A percentile compares a stretch with the other conserved stretches of the same genome.
Evolutionary conservation across 345 rosid genomes (phyloP).

Genomic region (Excoecaria cochinchinensis): DNA sequence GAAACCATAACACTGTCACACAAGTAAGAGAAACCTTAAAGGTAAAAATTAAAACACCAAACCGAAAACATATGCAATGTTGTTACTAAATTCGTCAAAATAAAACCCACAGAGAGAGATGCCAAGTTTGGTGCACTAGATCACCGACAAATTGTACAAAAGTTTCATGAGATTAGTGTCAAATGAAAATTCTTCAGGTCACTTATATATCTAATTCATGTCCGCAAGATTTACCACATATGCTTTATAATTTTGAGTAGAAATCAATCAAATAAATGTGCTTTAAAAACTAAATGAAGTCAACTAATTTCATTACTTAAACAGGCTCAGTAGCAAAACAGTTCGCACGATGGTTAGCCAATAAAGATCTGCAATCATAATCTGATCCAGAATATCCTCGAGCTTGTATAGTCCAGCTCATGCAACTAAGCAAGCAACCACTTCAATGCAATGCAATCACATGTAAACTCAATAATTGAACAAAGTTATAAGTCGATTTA

Average conservation of each 20-base stretch:
- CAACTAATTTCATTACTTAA: not conserved
- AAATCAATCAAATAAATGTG: not conserved
- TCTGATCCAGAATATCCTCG: not conserved
- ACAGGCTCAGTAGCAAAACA: not conserved
- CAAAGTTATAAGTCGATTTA: not conserved
- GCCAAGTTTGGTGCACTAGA: not conserved
- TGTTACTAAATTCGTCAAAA: not conserved
- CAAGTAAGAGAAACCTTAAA: not conserved
- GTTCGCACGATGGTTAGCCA: not conserved
- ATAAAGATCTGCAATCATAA: not conserved
- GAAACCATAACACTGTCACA: not conserved
- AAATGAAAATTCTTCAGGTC: not conserved
- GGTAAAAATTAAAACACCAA: not conserved
- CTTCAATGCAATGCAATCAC: not conserved
- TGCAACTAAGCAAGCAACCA: not conserved
- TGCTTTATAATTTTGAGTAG: not conserved
- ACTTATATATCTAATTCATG: not conserved
- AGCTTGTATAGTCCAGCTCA: not conserved
- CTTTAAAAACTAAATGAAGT: not conserved
- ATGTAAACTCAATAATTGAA: not conserved
- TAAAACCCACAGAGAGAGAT: not conserved
- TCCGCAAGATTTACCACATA: not conserved
- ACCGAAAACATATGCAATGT: no score
- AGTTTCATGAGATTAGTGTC: not conserved
- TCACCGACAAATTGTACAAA: not conserved